A percentile compares a stretch with the other conserved stretches of the same genome.
phyloP scores from a whole-genome alignment of 108 stramenopile species.

The Skeletonema costatum region DNA sequence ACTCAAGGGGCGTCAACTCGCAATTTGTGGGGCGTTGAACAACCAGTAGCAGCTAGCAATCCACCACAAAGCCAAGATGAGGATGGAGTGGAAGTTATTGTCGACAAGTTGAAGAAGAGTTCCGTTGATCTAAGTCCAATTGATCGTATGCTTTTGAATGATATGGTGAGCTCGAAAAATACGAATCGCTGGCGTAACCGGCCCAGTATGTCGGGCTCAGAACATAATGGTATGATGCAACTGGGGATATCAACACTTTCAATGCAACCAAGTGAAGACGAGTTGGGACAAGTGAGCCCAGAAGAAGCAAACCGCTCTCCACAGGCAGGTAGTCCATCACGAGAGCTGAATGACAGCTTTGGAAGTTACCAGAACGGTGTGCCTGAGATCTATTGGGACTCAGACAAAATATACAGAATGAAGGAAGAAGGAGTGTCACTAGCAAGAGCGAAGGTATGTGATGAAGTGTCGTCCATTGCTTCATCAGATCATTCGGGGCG shows the following conservation, averaged over 20 bases:
- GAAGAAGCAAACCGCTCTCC: background rate
- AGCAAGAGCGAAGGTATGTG: background rate
- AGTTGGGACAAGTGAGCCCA: background rate
- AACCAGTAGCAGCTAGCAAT: background rate
- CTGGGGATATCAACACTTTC: background rate
- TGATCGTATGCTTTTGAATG: conserved; percentile 2
- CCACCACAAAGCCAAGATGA: background rate
- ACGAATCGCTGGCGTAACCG: conserved; percentile 14
- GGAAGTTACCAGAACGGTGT: background rate
- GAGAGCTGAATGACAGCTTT: background rate
- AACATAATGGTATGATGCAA: background rate
- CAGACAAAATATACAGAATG: background rate
- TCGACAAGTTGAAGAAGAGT: background rate
- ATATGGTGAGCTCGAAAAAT: background rate
- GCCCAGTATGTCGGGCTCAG: background rate
- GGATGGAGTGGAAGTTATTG: background rate
- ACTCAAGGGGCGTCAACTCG: too few species aligned
- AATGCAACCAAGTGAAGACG: background rate
- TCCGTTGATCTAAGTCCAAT: conserved; percentile 9
- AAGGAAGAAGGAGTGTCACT: background rate
- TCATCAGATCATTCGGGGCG: conserved; percentile 19
- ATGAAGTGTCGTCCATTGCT: conserved; percentile 19
- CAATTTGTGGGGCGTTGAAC: too few species aligned
- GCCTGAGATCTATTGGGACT: background rate
- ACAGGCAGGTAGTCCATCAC: too few species aligned